A percentile compares a stretch with the other conserved stretches of the same genome.
These are phyloP conservation scores for Daldinia eschscholtzii DNA, from an alignment of 2,329 filamentous ascomycete genomes.

Conservation along the genomic window DNA sequence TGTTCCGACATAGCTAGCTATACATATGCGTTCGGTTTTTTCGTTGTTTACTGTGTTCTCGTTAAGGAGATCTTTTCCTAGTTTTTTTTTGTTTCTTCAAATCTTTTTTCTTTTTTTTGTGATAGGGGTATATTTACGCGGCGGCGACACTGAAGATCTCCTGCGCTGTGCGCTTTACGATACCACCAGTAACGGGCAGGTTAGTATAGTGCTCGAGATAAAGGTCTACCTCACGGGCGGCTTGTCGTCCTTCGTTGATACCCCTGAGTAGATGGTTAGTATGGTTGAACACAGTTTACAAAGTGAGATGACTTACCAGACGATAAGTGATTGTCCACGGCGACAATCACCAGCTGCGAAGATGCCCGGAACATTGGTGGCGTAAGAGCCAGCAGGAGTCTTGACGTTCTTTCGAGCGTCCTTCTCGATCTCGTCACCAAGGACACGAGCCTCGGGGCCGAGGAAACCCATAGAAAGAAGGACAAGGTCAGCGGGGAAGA, in stretches of 20 bases:
- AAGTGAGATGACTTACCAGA: slow-evolving; percentile 75
- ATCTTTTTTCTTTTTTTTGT: neutral
- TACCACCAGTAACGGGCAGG: slow-evolving; percentile 92
- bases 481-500: slow-evolving; percentile 96
- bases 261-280: slow-evolving; percentile 71
- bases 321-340: slow-evolving; percentile 93
- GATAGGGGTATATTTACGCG: neutral
- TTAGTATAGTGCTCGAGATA: slow-evolving; percentile 84
- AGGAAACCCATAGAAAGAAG: slow-evolving; percentile 98
- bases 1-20: slow-evolving; percentile 32
- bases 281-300: slow-evolving; percentile 15
- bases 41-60: slow-evolving; percentile 8
- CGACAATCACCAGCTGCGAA: slow-evolving; percentile 97
- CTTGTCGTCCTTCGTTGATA: slow-evolving; percentile 96
- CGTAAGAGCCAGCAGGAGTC: slow-evolving; percentile 88
- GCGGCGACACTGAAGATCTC: slow-evolving; percentile 62
- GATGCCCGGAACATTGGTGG: slow-evolving; percentile 87
- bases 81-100: neutral
- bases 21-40: slow-evolving; percentile 23
- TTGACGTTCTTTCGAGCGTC: slow-evolving; percentile 96
- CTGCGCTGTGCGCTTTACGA: slow-evolving; percentile 84
- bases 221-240: slow-evolving; percentile 90
- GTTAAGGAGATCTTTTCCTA: slow-evolving; percentile 1
- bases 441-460: slow-evolving; percentile 88
- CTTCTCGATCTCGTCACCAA: slow-evolving; percentile 90